Evolutionary conservation across 2,329 filamentous ascomycete genomes (phyloP), one percentile per base, ranked within the genome.

Genomic region (Aschersonia sp.): DNA sequence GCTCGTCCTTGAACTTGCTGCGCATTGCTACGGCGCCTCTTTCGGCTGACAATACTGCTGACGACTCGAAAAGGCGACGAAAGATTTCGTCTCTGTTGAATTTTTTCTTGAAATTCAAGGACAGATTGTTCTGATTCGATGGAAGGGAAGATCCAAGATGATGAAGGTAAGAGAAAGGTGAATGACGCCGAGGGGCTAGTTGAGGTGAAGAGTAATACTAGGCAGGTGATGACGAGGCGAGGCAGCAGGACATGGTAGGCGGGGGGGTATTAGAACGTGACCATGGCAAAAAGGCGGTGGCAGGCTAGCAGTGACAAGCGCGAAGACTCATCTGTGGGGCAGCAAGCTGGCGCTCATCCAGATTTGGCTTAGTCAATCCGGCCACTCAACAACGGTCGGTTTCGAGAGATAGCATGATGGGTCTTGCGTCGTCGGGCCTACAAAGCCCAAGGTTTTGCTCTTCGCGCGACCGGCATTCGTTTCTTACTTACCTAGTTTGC

Each of bases 1-100:
- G 92, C 81, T 97, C 92, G 83, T 98, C 92, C 89, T 98, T 98
- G 73, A 98, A 98, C 82, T 97, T 97, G 77, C 88, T 94, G 66
- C 89, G 85, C 89, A 96, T 96, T 58, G 64, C 87, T 31, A 49
- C 44, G 76, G 5, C 43, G 9, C 6, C 40, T 38, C 7, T 38
- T 38, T 38, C 35, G 35, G 20, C 20, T 20, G 20, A 20, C 20
- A 20, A 20, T 20, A 20, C 20, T 20, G 20, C 20, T 20, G 20
- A 20, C 20, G 20, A 20, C 20, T 20, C 20, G 20, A 20, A 20
- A 20, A 20, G 35, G 10, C 30, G 45, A 10, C 9, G 30, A 28
- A 20, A 32, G 35, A 44, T 49, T 9, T 28, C 30, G 31, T 38
- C 32, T 29, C 28, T 46, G 45, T 45, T 43, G 47, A 48, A 35